These are phyloP conservation scores for Epichloe baconii DNA, from an alignment of 2,329 filamentous ascomycete species.

Conservation along the genomic window DNA sequence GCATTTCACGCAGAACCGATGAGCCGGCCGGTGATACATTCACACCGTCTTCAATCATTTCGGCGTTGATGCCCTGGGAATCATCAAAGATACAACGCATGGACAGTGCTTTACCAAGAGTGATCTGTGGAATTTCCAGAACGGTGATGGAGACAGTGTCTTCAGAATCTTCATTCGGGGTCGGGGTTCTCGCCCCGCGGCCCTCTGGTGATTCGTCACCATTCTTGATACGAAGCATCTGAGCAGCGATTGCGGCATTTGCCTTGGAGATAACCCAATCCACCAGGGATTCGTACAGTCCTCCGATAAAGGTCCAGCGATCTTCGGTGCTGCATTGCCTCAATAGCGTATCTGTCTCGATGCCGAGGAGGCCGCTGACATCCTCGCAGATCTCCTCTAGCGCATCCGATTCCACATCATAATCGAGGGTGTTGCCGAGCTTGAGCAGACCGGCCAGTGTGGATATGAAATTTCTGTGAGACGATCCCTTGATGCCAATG, in stretches of 20 bases:
- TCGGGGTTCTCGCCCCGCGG: conserved; percentile 47
- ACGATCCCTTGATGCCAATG: conserved; percentile 83
- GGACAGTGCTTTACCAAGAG: conserved; percentile 74
- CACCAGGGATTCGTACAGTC: conserved; percentile 84
- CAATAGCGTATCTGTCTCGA: conserved; percentile 73
- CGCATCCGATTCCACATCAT: conserved; percentile 69
- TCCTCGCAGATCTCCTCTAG: conserved; percentile 84
- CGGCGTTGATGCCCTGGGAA: conserved; percentile 78
- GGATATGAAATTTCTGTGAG: conserved; percentile 72
- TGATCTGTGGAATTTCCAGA: conserved; percentile 69
- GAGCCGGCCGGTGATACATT: conserved; percentile 60
- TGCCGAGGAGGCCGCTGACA: conserved; percentile 69
- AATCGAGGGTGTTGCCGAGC: conserved; percentile 79
- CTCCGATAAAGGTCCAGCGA: conserved; percentile 67
- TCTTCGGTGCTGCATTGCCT: conserved; percentile 75
- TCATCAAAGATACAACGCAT: conserved; percentile 91
- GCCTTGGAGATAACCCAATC: conserved; percentile 89
- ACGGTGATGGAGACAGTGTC: conserved; percentile 86
- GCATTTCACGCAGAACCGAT: conserved; percentile 79
- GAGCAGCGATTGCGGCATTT: conserved; percentile 68
- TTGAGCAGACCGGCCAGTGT: conserved; percentile 78
- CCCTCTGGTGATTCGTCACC: conserved; percentile 57
- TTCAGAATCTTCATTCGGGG: conserved; percentile 54
- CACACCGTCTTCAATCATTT: conserved; percentile 94
- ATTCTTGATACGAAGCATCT: conserved; percentile 55